phyloP scores from a whole-genome alignment of 495 filamentous ascomycete genomes.

The Podospora appendiculata region DNA sequence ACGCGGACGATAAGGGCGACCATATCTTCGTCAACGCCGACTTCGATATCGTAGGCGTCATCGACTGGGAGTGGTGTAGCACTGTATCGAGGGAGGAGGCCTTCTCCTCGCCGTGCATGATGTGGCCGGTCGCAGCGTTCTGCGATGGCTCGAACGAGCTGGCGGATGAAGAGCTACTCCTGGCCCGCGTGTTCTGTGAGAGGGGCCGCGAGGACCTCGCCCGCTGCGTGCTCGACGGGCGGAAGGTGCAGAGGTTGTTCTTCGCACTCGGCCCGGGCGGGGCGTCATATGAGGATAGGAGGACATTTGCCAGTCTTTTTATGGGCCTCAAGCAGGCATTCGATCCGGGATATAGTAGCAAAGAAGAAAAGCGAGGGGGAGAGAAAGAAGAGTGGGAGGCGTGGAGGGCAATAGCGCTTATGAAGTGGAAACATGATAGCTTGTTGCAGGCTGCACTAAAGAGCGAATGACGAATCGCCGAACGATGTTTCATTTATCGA shows the following conservation, averaged over 20 bases:
- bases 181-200: conserved; percentile 1
- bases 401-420: background rate
- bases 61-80: conserved; percentile 3
- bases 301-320: background rate
- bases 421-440: background rate
- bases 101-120: conserved; percentile 3
- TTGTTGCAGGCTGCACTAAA: no score
- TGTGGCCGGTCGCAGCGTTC: conserved; percentile 2
- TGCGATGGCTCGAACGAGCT: background rate
- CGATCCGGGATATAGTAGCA: background rate
- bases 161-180: background rate
- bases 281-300: background rate
- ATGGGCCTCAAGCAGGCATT: background rate
- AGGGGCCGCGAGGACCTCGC: background rate
- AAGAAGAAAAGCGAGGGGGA: background rate
- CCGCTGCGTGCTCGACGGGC: background rate
- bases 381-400: background rate
- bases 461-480: no score
- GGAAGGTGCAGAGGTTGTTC: background rate
- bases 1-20: conserved; percentile 4
- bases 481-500: no score
- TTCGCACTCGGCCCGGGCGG: background rate
- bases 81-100: background rate
- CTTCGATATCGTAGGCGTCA: conserved; percentile 4
- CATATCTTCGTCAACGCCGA: conserved; percentile 1